Base-by-base conservation (phyloP, 2,329 filamentous ascomycete species). In the Rosellinia necatrix region DNA sequence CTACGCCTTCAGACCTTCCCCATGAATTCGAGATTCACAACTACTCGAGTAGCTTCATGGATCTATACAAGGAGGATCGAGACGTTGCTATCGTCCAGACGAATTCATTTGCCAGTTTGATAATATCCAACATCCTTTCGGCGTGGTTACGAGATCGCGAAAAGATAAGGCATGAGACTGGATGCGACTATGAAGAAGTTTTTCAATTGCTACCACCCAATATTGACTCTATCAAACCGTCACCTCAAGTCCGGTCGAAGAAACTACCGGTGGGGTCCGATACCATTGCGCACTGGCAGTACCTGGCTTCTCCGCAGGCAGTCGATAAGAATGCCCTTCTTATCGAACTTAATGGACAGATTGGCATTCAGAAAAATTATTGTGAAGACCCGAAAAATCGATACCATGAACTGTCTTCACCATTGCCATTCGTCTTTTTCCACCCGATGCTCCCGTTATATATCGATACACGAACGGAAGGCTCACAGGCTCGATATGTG, bases 381-480 rank as follows among this genome's bases (percentile, higher is more conserved):
- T 90, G 86, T 62, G 77, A 81, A 9, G 81, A 89, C 50, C 76
- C 81, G 1, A 79, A 80, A 25, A 91, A 89, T 64, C 78, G 85
- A 7, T 92, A 87, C 87, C 75, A 81, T 29, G 86, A 89, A 49
- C 73, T 90, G 9, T 81, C 78, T 12, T 83, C 82, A 3, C 84
- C 85, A 3, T 74, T 86, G 2, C 90, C 90, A 1, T 92, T 92
- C 65, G 89, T 93, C 21, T 91, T 92, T 70, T 93, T 97, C 73
- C 92, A 96, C 67, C 91, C 92, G 1, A 82, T 87, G 56, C 83
- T 97, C 7, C 93, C 93, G 0, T 83, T 99, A 10, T 96, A 92
- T 74, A 94, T 99, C 67, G 94, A 71, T 72, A 94, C 92, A 8
- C 83, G 94, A 57, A 85, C 84, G 70, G 91, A 96, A 75, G 94